phyloP scores from a whole-genome alignment of 1,139 yeast genomes.

The Pichia cactophila region DNA sequence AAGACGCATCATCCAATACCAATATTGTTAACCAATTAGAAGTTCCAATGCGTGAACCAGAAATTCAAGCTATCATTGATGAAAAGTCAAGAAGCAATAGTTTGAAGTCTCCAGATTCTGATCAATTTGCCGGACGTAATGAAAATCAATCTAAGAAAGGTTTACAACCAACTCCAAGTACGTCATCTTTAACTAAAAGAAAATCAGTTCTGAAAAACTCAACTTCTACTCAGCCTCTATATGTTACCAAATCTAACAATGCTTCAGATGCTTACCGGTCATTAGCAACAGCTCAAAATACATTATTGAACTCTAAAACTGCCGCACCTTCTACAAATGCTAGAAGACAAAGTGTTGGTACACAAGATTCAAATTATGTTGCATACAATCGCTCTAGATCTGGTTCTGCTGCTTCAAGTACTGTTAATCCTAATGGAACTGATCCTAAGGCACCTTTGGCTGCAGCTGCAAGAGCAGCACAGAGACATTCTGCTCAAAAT shows the following conservation, averaged over 20 bases:
- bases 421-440: not conserved
- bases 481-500: constrained; percentile 16
- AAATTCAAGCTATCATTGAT: not conserved
- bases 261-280: constrained; percentile 51
- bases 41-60: not conserved
- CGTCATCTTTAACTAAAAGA: not conserved
- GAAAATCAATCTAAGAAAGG: not conserved
- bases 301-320: constrained; percentile 59
- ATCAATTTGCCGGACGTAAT: not conserved
- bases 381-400: constrained; percentile 9
- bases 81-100: not conserved
- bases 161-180: not conserved
- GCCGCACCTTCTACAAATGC: constrained; percentile 22
- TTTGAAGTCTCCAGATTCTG: not conserved
- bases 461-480: constrained; percentile 25
- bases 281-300: constrained; percentile 69
- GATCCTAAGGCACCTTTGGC: constrained; percentile 15
- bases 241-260: constrained; percentile 7
- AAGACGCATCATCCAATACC: not conserved
- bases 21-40: not conserved
- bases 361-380: constrained; percentile 6
- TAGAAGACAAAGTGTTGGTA: constrained; percentile 7
- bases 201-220: constrained; percentile 62
- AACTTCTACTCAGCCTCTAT: constrained; percentile 1
- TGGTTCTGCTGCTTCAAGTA: constrained; percentile 8